Evolutionary conservation across 1,139 yeast species (phyloP), one percentile per base, ranked within the genome.

Genomic region (Zygosaccharomyces sapae): DNA sequence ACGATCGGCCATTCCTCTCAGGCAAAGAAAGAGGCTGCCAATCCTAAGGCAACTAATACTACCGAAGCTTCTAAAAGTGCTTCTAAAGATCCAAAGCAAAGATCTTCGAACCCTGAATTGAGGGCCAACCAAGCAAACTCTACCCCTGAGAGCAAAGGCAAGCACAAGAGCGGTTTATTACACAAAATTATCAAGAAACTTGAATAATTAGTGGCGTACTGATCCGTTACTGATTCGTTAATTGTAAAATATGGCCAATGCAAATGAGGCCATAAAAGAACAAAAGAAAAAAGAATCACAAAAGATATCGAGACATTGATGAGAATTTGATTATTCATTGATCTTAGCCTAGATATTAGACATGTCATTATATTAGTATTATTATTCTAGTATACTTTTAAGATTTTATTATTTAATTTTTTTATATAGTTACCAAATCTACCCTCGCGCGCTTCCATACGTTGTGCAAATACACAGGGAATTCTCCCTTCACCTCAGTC

Each of bases 401-500:
- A 22, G 25, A 22, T 22, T 22, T 6, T 6, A 6, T 22, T 22
- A 22, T 22, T 13, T 31, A 4, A n/a, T 31, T 7, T 3, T 10
- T n/a, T 58, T 46, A 79, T 20, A 73, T 67, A 50, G 75, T 76
- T 25, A 75, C 63, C 27, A 89, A 78, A 66, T 88, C 96, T 1
- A 89, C 90, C 56, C 92, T 74, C 5, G 88, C 74, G 54, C 97
- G 75, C 56, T 83, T 81, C 81, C 87, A 84, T 1, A 86, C 73
- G 51, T 84, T 79, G 64, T 88, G 88, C 41, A 79, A 70, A 59
- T 73, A 82, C 38, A 74, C 61, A 1, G 67, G 71, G 12, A 72
- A 77, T 22, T 75, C 78, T 16, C 61, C 70, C 12, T 62, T 69
- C 13, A 70, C 58, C 46, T 58, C 59, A 1, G 72, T 61, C 29